Conservation (phyloP, 345 rosid genomes). For the Bretschneidera sinensis region DNA sequence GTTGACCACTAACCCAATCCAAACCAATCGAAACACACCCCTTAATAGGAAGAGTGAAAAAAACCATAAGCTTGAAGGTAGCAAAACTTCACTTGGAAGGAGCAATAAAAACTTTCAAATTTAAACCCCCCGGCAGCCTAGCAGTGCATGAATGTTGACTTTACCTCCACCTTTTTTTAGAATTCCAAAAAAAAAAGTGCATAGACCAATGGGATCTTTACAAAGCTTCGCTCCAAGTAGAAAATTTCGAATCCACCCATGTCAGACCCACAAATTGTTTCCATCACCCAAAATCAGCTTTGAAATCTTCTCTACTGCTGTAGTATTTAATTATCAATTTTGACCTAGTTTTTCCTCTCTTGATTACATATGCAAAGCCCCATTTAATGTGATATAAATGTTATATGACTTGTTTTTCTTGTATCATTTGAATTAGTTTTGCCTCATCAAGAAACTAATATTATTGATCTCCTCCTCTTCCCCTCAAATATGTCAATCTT, state of each 20-base stretch:
- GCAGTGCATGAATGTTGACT: conserved; percentile 21
- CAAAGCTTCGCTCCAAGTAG: not conserved
- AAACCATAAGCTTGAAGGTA: not conserved
- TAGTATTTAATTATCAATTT: not conserved
- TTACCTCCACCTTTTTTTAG: not conserved
- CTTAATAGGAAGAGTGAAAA: too few species aligned
- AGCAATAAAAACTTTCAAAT: conserved; percentile 11
- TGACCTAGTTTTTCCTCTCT: not conserved
- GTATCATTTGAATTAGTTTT: not conserved
- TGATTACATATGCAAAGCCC: not conserved
- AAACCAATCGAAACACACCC: too few species aligned
- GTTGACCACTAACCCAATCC: too few species aligned
- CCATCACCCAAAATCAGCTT: not conserved
- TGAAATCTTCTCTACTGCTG: not conserved
- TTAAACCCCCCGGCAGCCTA: conserved; percentile 12
- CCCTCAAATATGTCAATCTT: conserved; percentile 38
- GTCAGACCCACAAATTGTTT: not conserved
- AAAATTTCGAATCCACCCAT: not conserved
- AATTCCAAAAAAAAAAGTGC: not conserved
- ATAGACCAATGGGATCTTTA: too few species aligned
- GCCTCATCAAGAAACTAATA: not conserved
- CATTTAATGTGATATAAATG: too few species aligned
- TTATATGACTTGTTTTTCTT: not conserved
- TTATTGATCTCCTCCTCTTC: not conserved
- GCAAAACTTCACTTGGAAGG: not conserved